Conservation (phyloP, 768 basidiomycete genomes). For the Gautieria morchelliformis region DNA sequence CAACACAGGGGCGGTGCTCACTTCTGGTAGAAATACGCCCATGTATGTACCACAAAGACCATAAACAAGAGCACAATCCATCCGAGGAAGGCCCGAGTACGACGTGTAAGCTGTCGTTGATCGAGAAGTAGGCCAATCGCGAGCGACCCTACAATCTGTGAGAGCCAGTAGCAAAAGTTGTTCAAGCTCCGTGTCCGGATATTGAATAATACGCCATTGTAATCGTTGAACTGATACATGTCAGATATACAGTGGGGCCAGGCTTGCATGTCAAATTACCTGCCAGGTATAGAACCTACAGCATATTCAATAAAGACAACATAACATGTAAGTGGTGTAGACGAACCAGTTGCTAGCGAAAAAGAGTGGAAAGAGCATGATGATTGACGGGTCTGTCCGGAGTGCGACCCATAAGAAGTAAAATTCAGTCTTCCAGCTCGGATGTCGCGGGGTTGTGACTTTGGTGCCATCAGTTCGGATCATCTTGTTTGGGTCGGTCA, state of each 20-base stretch:
- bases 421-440: slow-evolving; percentile 72
- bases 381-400: slow-evolving; percentile 58
- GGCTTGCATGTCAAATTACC: neutral
- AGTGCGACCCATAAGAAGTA: slow-evolving; percentile 60
- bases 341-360: slow-evolving; percentile 61
- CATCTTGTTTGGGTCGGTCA: slow-evolving; percentile 66
- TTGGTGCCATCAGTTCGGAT: slow-evolving; percentile 67
- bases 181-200: slow-evolving; percentile 72
- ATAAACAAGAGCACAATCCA: slow-evolving; percentile 54
- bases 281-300: slow-evolving; percentile 68
- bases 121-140: slow-evolving; percentile 65
- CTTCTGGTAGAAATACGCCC: slow-evolving; percentile 74
- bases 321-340: neutral
- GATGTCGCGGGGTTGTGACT: slow-evolving; percentile 50
- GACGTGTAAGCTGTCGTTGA: slow-evolving; percentile 41
- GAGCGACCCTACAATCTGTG: slow-evolving; percentile 69
- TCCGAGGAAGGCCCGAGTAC: slow-evolving; percentile 60
- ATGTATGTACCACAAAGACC: slow-evolving; percentile 62
- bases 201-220: slow-evolving; percentile 71
- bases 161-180: slow-evolving; percentile 69
- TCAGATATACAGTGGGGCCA: neutral
- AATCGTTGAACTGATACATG: slow-evolving; percentile 62
- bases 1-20: slow-evolving; percentile 19
- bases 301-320: neutral
- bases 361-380: slow-evolving; percentile 80